Evolutionary conservation across 139 green algal species (phyloP), one percentile per base, ranked within the genome.

Genomic region (Micractinium sp.): DNA sequence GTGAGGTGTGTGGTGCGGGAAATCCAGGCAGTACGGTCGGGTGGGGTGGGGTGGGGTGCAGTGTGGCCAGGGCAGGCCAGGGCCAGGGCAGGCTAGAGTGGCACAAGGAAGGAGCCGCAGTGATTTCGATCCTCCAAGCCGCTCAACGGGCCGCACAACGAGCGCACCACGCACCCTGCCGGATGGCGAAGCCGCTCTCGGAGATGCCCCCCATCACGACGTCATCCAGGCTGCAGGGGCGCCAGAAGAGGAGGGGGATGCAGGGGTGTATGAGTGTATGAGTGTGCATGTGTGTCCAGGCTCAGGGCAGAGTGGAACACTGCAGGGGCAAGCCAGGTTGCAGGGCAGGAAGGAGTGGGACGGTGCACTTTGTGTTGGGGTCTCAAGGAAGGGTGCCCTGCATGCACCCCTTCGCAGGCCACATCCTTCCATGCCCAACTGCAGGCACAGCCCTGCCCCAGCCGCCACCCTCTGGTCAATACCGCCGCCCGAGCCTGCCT

Each of bases 191-290:
- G 12, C 36, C 73, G 79, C 92, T 96, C 79, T 94, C 71, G 77
- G 90, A 96, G 25, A 95, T 94, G 23, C 97, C 97, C 22, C 97
- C 97, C 97, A 99, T 99, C 9, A 99, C 97, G 31, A 99, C 97
- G 85, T 99, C 97, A 82, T 99, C 97, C 63, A 99, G 90, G 1
- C 96, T 87, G 83, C 63, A 67, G 39, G 23, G n/a, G 74, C n/a
- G n/a, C n/a, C 7, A 82, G 76, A n/a, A 39, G 1, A 35, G 73
- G 14, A 47, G 20, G 18, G 36, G 16, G 31, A 20, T 39, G 19
- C 36, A 61, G 33, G 36, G 9, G 3, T 35, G 16, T 31, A 79
- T 39, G 0, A 41, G n/a, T 56, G 9, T 56, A 9, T 56, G 47
- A 56, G 47, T 9, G 9, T 56, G 47, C 47, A 56, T 56, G 47